These are phyloP conservation scores for Cladophialophora bantiana DNA, from an alignment of 2,329 filamentous ascomycete genomes.

Conservation along the genomic window DNA sequence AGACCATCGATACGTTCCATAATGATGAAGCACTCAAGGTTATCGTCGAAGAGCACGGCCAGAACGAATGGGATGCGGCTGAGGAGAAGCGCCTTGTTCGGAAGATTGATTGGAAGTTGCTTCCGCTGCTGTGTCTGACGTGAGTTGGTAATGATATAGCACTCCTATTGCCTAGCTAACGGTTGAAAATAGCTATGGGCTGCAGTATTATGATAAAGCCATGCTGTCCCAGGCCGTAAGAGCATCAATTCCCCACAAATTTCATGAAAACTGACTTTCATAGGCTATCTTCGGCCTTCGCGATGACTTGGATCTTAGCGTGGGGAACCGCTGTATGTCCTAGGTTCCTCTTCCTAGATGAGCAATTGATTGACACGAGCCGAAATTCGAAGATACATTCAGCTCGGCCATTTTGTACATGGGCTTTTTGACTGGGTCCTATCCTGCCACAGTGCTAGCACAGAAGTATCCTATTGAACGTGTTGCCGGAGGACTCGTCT, in stretches of 20 bases:
- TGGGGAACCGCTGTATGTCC: conserved; percentile 47
- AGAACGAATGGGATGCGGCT: conserved; percentile 57
- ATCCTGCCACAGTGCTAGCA: conserved; percentile 73
- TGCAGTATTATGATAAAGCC: conserved; percentile 63
- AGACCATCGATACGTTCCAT: conserved; percentile 52
- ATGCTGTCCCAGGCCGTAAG: conserved; percentile 61
- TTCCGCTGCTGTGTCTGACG: conserved; percentile 60
- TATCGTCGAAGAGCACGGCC: conserved; percentile 52
- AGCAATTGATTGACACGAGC: conserved; percentile 41
- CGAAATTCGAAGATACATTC: conserved; percentile 48
- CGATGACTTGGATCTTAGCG: conserved; percentile 49
- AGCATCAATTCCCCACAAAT: background rate
- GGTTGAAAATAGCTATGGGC: conserved; percentile 46
- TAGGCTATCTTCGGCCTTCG: conserved; percentile 53
- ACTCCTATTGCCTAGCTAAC: too few species aligned
- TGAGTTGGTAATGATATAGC: too few species aligned
- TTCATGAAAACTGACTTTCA: background rate
- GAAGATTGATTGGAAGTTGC: conserved; percentile 51
- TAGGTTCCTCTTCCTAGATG: background rate
- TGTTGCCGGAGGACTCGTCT: conserved; percentile 67
- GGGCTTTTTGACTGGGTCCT: conserved; percentile 75
- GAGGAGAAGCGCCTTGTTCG: conserved; percentile 46
- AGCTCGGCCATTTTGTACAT: conserved; percentile 65
- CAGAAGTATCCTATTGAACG: conserved; percentile 70
- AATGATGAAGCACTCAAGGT: conserved; percentile 52